Conservation (phyloP, 805 yeast genomes). For the Zygosaccharomyces pseudorouxii region DNA sequence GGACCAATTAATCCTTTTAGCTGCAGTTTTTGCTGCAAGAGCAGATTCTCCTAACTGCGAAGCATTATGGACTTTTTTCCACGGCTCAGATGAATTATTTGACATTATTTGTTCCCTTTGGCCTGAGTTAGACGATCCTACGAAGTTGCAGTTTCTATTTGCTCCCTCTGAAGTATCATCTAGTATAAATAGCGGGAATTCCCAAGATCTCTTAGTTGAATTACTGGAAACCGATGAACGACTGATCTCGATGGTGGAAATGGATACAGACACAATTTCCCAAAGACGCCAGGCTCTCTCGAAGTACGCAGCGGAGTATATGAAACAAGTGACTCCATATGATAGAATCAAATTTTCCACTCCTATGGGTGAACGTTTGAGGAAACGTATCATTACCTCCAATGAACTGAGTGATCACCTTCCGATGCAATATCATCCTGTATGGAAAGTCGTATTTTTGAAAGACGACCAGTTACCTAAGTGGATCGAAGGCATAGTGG, state of each 20-base stretch:
- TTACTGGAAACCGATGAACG: constrained; percentile 18
- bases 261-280: constrained; percentile 16
- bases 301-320: constrained; percentile 14
- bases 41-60: constrained; percentile 17
- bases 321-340: constrained; percentile 8
- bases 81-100: constrained; percentile 16
- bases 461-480: constrained; percentile 10
- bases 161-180: background rate
- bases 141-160: constrained; percentile 15
- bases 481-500: constrained; percentile 31
- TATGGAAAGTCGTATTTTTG: constrained; percentile 20
- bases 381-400: constrained; percentile 24
- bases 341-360: constrained; percentile 1
- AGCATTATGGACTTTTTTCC: constrained; percentile 9
- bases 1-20: constrained; percentile 24
- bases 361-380: constrained; percentile 18
- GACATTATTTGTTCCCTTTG: constrained; percentile 27
- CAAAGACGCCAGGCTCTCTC: constrained; percentile 15
- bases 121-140: constrained; percentile 33
- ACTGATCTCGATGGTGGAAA: constrained; percentile 24
- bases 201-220: constrained; percentile 32
- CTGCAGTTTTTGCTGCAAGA: constrained; percentile 25
- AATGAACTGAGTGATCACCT: constrained; percentile 19
- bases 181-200: background rate
- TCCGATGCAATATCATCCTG: constrained; percentile 19